phyloP scores from a whole-genome alignment of 2,329 filamentous ascomycete genomes.

The Cercospora sp. region DNA sequence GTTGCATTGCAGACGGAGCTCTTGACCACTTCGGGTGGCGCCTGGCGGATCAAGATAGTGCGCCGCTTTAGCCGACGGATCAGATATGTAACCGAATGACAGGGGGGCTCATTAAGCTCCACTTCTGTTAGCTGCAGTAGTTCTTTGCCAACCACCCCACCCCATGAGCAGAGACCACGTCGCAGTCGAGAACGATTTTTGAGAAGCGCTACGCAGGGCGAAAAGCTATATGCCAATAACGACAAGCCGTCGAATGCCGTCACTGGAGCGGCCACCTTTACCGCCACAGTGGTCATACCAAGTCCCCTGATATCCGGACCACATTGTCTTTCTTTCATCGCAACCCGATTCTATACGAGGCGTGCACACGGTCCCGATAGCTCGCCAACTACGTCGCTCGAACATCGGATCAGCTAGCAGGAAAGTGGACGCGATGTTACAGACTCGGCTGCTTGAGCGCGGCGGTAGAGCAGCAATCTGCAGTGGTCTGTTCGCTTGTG shows the following conservation, averaged over 20 bases:
- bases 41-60: not conserved
- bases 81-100: not conserved
- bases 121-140: not conserved
- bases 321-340: not conserved
- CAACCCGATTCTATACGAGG: not conserved
- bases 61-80: not conserved
- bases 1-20: not conserved
- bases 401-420: not conserved
- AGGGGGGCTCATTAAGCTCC: not conserved
- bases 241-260: not conserved
- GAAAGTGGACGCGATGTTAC: not conserved
- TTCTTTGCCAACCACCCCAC: not conserved
- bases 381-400: not conserved
- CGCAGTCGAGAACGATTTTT: not conserved
- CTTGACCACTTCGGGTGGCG: not conserved
- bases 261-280: not conserved
- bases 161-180: not conserved
- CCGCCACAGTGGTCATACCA: not conserved
- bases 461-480: not conserved
- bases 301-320: not conserved
- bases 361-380: not conserved
- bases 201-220: not conserved
- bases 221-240: not conserved
- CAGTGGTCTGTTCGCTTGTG: not conserved
- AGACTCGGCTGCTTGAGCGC: not conserved